A percentile compares a stretch with the other conserved stretches of the same genome.
Evolutionary conservation across 2,329 filamentous ascomycete genomes (phyloP).

Genomic region (Aspergillus ruber): DNA sequence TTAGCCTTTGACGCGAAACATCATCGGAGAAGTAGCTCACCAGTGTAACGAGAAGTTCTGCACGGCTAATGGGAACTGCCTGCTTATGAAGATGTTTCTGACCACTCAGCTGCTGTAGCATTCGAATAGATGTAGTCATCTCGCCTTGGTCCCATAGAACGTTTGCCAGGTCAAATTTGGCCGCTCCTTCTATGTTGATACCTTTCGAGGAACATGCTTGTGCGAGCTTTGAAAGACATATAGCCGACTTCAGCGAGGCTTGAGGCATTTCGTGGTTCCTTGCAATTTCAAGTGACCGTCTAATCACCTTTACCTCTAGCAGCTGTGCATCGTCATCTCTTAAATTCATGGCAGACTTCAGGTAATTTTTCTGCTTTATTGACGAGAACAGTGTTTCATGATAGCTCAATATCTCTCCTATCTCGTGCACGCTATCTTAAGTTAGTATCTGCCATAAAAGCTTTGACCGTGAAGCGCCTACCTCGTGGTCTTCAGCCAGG

Average conservation of each 20-base stretch:
- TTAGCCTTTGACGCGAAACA: constrained; percentile 3
- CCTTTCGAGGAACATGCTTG: constrained; percentile 62
- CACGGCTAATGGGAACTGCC: constrained; percentile 63
- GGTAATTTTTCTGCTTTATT: constrained; percentile 61
- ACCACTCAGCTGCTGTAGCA: constrained; percentile 69
- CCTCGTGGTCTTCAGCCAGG: constrained; percentile 80
- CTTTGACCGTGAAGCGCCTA: constrained; percentile 38
- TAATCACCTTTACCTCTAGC: constrained; percentile 68
- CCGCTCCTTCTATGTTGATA: constrained; percentile 67
- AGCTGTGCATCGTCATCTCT: constrained; percentile 59
- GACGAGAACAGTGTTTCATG: constrained; percentile 77
- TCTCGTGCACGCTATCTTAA: constrained; percentile 47
- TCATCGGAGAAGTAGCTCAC: constrained; percentile 31
- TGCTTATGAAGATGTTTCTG: constrained; percentile 60
- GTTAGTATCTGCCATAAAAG: constrained; percentile 9
- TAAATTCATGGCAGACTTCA: constrained; percentile 57
- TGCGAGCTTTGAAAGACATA: constrained; percentile 74
- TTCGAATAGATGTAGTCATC: constrained; percentile 77
- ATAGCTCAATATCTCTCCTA: constrained; percentile 73
- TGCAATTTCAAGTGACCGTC: constrained; percentile 68
- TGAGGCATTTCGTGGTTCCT: constrained; percentile 76
- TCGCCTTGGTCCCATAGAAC: constrained; percentile 94
- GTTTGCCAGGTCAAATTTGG: constrained; percentile 76
- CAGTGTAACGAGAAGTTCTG: constrained; percentile 78
- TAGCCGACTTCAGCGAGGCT: constrained; percentile 79